Percentiles rank a stretch among this genome's conserved stretches.
These are phyloP conservation scores for Sonneratia caseolaris DNA, from an alignment of 345 rosid species.

Conservation along the genomic window DNA sequence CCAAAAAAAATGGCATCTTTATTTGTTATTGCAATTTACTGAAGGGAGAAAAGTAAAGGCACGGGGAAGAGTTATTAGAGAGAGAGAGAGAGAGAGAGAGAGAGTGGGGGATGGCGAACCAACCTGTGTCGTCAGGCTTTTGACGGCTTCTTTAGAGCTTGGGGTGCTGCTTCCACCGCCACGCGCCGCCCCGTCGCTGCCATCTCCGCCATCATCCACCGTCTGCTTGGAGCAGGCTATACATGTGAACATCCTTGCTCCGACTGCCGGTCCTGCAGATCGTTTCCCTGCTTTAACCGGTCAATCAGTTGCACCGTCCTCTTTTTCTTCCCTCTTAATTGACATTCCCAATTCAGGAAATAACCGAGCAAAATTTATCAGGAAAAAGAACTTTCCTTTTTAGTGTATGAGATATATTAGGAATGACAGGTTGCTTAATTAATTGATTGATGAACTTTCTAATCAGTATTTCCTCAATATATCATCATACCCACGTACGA, in stretches of 20 bases:
- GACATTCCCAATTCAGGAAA: background rate
- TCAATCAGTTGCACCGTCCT: background rate
- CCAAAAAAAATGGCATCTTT: too few species aligned
- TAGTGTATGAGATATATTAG: background rate
- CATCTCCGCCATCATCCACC: conserved; percentile 74
- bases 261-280: conserved; percentile 1
- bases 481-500: too few species aligned
- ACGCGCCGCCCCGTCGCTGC: conserved; percentile 58
- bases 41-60: background rate
- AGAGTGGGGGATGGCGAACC: background rate
- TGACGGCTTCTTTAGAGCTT: conserved; percentile 91
- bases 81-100: conserved; percentile 10
- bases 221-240: conserved; percentile 86
- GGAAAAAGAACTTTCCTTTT: background rate
- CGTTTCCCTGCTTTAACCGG: conserved; percentile 5
- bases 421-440: background rate
- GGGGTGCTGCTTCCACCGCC: conserved; percentile 67
- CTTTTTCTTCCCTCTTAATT: background rate
- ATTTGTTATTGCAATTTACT: background rate
- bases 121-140: conserved; percentile 97
- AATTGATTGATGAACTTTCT: too few species aligned
- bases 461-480: too few species aligned
- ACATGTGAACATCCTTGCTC: conserved; percentile 70
- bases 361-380: too few species aligned
- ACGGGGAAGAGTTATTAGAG: conserved; percentile 4